Conservation (phyloP, 805 yeast genomes). For the Cyberlindnera mycetangii region DNA sequence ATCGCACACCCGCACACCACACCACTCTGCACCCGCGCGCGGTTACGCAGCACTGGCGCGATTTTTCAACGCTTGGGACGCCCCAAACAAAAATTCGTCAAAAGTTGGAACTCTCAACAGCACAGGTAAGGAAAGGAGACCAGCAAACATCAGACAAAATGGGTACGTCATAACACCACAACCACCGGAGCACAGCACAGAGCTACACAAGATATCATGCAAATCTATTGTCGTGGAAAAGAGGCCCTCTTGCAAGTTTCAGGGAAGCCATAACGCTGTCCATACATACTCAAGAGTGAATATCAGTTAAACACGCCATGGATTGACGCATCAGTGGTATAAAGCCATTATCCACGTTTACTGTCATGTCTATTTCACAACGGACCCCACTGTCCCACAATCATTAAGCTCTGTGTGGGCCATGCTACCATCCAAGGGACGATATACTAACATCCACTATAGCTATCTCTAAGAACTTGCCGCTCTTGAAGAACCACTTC, state of each 20-base stretch:
- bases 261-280: too few relatives aligned
- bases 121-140: constrained; percentile 3
- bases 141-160: constrained; percentile 18
- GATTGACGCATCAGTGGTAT: too few relatives aligned
- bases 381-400: too few relatives aligned
- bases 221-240: too few relatives aligned
- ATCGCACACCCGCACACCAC: constrained; percentile 15
- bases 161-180: constrained; percentile 10
- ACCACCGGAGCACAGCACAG: not conserved
- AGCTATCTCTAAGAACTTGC: constrained; percentile 98
- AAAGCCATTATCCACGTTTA: too few relatives aligned
- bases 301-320: too few relatives aligned
- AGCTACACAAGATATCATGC: not conserved
- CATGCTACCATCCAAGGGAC: not conserved
- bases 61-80: constrained; percentile 14
- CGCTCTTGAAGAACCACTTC: constrained; percentile 99
- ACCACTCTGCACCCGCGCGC: not conserved
- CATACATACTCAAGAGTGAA: too few relatives aligned
- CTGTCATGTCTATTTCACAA: too few relatives aligned
- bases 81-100: constrained; percentile 25
- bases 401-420: not conserved
- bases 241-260: too few relatives aligned
- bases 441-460: constrained; percentile 2
- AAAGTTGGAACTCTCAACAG: constrained; percentile 12
- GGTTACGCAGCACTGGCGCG: constrained; percentile 13